These are phyloP conservation scores for Rutstroemia sydowiana DNA, from an alignment of 2,329 filamentous ascomycete species.

Conservation along the genomic window DNA sequence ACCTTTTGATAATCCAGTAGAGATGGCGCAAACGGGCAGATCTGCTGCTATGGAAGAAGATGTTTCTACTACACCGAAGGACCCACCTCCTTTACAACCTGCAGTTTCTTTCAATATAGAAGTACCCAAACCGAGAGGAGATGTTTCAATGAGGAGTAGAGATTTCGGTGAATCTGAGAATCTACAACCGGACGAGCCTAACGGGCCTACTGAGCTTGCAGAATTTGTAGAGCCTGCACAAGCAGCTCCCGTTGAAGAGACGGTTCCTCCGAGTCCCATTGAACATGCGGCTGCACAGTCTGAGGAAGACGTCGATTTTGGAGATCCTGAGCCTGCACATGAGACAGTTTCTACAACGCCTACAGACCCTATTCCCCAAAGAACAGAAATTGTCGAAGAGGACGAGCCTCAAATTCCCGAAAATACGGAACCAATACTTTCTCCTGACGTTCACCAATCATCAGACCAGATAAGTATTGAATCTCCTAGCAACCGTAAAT, in stretches of 20 bases:
- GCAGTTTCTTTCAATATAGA: neutral
- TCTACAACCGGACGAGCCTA: neutral
- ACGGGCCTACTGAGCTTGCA: neutral
- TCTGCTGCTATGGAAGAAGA: neutral
- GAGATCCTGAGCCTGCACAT: neutral
- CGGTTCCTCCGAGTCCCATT: neutral
- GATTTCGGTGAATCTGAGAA: neutral
- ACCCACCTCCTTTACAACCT: slow-evolving; percentile 8
- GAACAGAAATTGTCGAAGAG: neutral
- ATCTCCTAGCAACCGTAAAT: slow-evolving; percentile 4
- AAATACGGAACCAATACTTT: neutral
- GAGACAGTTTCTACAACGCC: neutral
- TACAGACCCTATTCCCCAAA: slow-evolving; percentile 1
- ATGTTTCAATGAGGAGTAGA: slow-evolving; percentile 3
- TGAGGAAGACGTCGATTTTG: neutral
- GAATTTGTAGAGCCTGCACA: slow-evolving; percentile 4
- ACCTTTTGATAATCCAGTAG: slow-evolving; percentile 1
- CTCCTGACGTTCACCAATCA: neutral
- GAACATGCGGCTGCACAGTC: neutral
- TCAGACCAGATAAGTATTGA: slow-evolving; percentile 2
- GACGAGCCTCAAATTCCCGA: neutral
- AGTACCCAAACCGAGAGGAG: neutral
- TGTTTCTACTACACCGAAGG: slow-evolving; percentile 12
- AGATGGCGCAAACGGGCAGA: neutral
- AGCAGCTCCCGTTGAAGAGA: neutral